Evolutionary conservation across 345 rosid genomes (phyloP).

Genomic region (Punica granatum): DNA sequence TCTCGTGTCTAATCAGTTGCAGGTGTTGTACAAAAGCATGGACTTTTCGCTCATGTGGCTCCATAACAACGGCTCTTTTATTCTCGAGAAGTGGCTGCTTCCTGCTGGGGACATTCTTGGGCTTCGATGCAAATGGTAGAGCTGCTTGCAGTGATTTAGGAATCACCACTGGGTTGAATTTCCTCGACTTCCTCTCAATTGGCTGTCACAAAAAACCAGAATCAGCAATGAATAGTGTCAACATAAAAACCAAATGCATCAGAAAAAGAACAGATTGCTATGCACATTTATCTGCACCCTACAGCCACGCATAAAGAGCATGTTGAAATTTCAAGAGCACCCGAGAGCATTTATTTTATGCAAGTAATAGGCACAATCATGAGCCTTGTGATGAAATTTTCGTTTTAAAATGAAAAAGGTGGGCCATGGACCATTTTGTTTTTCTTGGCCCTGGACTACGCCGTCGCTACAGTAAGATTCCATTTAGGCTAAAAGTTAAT

Average conservation of each 20-base stretch:
- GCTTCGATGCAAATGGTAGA: constrained; percentile 78
- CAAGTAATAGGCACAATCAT: neutral
- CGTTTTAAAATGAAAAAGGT: neutral
- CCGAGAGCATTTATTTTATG: neutral
- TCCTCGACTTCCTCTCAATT: constrained; percentile 63
- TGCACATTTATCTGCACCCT: neutral
- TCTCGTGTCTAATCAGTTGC: constrained; percentile 38
- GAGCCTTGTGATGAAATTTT: neutral
- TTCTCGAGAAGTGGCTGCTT: constrained; percentile 45
- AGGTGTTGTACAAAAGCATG: constrained; percentile 56
- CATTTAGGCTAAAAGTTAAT: neutral
- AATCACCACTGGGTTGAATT: constrained; percentile 70
- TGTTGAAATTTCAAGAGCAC: neutral
- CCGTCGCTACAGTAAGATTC: neutral
- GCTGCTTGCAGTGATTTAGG: constrained; percentile 58
- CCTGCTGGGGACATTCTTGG: constrained; percentile 50
- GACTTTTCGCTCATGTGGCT: constrained; percentile 48
- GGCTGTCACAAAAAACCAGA: constrained; percentile 30
- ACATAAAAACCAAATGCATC: neutral
- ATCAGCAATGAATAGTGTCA: neutral
- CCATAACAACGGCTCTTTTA: constrained; percentile 77
- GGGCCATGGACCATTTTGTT: too few species aligned
- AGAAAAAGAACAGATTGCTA: neutral
- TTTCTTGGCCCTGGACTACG: too few species aligned
- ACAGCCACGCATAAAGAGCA: too few species aligned